Evolutionary conservation across 306 rosid species (phyloP).

Genomic region (Trifolium fragiferum): DNA sequence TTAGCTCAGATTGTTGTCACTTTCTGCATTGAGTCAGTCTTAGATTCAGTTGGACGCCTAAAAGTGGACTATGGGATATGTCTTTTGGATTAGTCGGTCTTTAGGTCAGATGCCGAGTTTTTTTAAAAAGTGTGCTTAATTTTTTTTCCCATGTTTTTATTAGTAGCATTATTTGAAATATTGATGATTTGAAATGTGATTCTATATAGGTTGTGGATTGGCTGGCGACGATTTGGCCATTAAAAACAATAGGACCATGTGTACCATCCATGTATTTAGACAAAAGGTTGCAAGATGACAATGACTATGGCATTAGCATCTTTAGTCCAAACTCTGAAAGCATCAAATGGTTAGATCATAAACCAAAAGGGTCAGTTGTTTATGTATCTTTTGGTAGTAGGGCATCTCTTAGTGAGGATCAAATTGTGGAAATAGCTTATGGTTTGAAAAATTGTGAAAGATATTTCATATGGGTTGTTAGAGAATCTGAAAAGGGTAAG

Average conservation of each 20-base stretch:
- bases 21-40: too few relatives aligned
- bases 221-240: background rate
- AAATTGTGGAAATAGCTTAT: background rate
- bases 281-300: conserved; percentile 21
- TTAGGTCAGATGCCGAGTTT: too few relatives aligned
- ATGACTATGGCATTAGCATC: background rate
- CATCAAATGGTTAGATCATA: conserved; percentile 15
- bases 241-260: conserved; percentile 20
- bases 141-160: too few relatives aligned
- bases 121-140: too few relatives aligned
- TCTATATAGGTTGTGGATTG: conserved; percentile 14
- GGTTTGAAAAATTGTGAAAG: conserved; percentile 5
- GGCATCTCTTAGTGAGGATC: conserved; percentile 5
- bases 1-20: too few relatives aligned
- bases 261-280: conserved; percentile 16
- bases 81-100: too few relatives aligned
- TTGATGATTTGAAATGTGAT: background rate
- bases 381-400: conserved; percentile 15
- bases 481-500: background rate
- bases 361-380: background rate
- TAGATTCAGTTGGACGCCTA: too few relatives aligned
- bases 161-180: background rate
- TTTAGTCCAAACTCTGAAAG: conserved; percentile 1
- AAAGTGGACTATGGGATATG: too few relatives aligned
- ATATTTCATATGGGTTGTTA: conserved; percentile 20